Conservation (phyloP, 2,329 filamentous ascomycete genomes). For the Xylariaceae sp. region DNA sequence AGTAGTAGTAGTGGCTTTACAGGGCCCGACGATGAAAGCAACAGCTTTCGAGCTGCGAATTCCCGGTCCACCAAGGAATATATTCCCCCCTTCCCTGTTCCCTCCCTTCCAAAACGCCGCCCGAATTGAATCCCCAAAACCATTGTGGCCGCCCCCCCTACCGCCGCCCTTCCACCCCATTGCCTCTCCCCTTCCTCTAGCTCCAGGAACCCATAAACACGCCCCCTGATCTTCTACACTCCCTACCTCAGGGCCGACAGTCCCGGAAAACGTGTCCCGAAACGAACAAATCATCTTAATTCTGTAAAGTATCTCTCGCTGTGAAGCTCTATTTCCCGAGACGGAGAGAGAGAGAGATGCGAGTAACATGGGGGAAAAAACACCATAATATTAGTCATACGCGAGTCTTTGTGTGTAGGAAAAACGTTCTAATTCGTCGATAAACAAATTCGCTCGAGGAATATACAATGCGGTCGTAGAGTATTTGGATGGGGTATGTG, state of each 20-base stretch:
- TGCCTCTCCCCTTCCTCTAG: neutral
- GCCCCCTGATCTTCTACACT: conserved; percentile 14
- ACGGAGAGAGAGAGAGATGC: neutral
- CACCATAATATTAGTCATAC: conserved; percentile 25
- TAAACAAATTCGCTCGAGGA: conserved; percentile 18
- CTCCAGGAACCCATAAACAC: too few relatives aligned
- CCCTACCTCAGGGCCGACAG: conserved; percentile 6
- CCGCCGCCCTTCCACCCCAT: too few relatives aligned
- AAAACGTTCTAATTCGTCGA: conserved; percentile 19
- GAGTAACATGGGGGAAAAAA: conserved; percentile 18
- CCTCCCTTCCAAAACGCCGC: conserved; percentile 13
- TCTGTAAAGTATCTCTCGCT: conserved; percentile 7
- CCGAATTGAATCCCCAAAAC: conserved; percentile 10
- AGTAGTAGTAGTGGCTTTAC: neutral
- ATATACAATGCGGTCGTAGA: conserved; percentile 30
- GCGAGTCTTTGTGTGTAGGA: conserved; percentile 19
- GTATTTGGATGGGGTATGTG: conserved; percentile 8
- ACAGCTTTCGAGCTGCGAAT: conserved; percentile 7
- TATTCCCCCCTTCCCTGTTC: neutral
- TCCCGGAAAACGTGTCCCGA: neutral
- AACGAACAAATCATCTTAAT: conserved; percentile 12
- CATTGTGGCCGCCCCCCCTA: conserved; percentile 1
- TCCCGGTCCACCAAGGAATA: conserved; percentile 11
- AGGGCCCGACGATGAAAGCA: neutral
- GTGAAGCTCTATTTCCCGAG: conserved; percentile 13